A percentile compares a stretch with the other conserved stretches of the same genome.
Evolutionary conservation across 2,329 filamentous ascomycete genomes (phyloP).

Genomic region (Fusarium sp.): DNA sequence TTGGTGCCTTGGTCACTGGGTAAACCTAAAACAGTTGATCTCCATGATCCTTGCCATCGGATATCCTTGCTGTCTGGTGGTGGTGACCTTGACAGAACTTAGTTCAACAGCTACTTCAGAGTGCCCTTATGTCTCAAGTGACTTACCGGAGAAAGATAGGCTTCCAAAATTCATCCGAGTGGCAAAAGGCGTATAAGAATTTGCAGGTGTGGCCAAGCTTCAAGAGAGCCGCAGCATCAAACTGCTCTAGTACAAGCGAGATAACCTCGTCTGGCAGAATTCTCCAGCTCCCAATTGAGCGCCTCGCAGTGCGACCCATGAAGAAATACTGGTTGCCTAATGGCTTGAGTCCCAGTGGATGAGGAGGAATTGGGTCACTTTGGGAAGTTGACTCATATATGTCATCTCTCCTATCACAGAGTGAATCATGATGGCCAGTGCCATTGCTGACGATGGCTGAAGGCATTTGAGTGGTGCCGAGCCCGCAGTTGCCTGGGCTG

Average conservation of each 20-base stretch:
- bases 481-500: background rate
- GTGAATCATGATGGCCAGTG: slow-evolving; percentile 19
- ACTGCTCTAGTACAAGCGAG: slow-evolving; percentile 76
- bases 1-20: slow-evolving; percentile 58
- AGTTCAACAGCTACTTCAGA: slow-evolving; percentile 25
- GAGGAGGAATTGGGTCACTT: slow-evolving; percentile 70
- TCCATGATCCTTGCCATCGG: slow-evolving; percentile 85
- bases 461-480: slow-evolving; percentile 29
- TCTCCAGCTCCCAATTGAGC: slow-evolving; percentile 71
- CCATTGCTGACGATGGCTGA: slow-evolving; percentile 22
- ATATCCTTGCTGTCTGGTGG: slow-evolving; percentile 46
- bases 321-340: slow-evolving; percentile 83
- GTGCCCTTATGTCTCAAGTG: slow-evolving; percentile 7
- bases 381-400: slow-evolving; percentile 40
- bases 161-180: slow-evolving; percentile 91
- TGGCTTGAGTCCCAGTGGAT: slow-evolving; percentile 87
- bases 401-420: slow-evolving; percentile 37
- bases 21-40: slow-evolving; percentile 76
- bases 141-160: slow-evolving; percentile 85
- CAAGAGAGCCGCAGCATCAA: slow-evolving; percentile 71
- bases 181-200: slow-evolving; percentile 85
- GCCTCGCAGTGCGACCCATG: slow-evolving; percentile 71
- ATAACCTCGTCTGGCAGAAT: slow-evolving; percentile 83
- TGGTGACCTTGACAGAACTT: slow-evolving; percentile 39
- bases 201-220: slow-evolving; percentile 81